Base-by-base conservation (phyloP, 306 rosid genomes). In the Chamaecrista fasciculata region DNA sequence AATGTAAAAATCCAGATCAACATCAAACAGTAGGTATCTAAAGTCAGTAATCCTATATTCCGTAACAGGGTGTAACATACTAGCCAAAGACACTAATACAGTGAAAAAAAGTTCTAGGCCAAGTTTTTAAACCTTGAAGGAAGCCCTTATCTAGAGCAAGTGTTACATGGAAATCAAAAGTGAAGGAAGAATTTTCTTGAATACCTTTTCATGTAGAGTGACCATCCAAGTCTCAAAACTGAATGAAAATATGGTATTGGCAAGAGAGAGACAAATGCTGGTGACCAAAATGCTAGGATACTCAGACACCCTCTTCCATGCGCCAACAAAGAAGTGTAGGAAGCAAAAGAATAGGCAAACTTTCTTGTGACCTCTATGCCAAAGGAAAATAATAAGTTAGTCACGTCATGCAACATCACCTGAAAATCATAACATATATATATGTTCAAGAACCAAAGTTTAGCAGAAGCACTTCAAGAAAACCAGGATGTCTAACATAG, bases 161-260 rank as follows among this genome's bases (percentile, higher is more conserved):
- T 44, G 33, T 51, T 44, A 12, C n/a, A 64, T 15, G 31, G 69
- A 72, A 78, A 78, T 37, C 66, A 63, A 52, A 62, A 62, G 43
- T 49, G 60, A 70, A 76, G 51, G 48, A 60, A 59, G 61, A 40
- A 52, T 50, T 49, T 52, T 64, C 43, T 46, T 52, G 49, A 56
- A 83, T 71, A 94, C 99, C 96, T 94, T 84, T 64, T 89, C 97
- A 25, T 91, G 92, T 79, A 87, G 91, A 84, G 78, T 74, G 33
- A 91, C 92, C 99, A 94, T 87, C 97, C 91, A 88, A 8, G 86
- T 78, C 91, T 94, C 97, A 42, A 94, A 94, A 80, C 92, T 82
- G 80, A 91, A 82, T 10, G 92, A 94, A 74, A 84, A 91, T 78
- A 87, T 80, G 10, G 91, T 84, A 81, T 79, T 81, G 39, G 97